Percentiles rank a stretch among this genome's conserved stretches.
Evolutionary conservation across 2,329 filamentous ascomycete species (phyloP).

Genomic region (Colletotrichum brevisporum): DNA sequence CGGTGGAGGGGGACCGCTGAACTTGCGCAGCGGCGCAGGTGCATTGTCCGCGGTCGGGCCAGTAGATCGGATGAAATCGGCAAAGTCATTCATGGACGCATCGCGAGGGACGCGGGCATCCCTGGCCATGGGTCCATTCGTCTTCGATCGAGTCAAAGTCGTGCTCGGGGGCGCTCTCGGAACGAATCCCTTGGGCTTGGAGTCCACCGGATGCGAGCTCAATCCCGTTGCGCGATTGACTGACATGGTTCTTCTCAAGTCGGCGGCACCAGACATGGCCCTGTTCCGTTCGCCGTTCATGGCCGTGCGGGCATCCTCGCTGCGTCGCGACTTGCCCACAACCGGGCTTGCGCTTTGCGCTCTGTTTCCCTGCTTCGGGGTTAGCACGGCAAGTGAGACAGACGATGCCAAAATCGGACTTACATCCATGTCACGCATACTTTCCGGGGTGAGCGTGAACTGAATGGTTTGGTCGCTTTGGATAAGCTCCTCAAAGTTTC

Average conservation of each 20-base stretch:
- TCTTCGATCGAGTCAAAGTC: slow-evolving; percentile 50
- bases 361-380: slow-evolving; percentile 53
- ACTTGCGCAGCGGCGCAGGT: slow-evolving; percentile 53
- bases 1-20: slow-evolving; percentile 46
- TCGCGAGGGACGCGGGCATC: slow-evolving; percentile 81
- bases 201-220: slow-evolving; percentile 52
- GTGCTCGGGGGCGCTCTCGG: slow-evolving; percentile 51
- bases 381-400: slow-evolving; percentile 32
- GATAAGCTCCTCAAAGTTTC: slow-evolving; percentile 84
- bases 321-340: slow-evolving; percentile 58
- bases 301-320: slow-evolving; percentile 59
- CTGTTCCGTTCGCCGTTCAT: slow-evolving; percentile 52
- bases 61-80: slow-evolving; percentile 90
- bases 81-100: slow-evolving; percentile 81
- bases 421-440: slow-evolving; percentile 75
- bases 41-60: slow-evolving; percentile 72
- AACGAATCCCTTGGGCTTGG: slow-evolving; percentile 44
- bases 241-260: slow-evolving; percentile 53
- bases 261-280: slow-evolving; percentile 58
- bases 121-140: slow-evolving; percentile 65
- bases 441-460: slow-evolving; percentile 85
- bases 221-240: slow-evolving; percentile 53
- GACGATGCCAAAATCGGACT: background rate
- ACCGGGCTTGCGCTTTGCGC: slow-evolving; percentile 57
- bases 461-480: slow-evolving; percentile 87